phyloP scores from a whole-genome alignment of 768 basidiomycete species.

The Phaffia tasmanica region DNA sequence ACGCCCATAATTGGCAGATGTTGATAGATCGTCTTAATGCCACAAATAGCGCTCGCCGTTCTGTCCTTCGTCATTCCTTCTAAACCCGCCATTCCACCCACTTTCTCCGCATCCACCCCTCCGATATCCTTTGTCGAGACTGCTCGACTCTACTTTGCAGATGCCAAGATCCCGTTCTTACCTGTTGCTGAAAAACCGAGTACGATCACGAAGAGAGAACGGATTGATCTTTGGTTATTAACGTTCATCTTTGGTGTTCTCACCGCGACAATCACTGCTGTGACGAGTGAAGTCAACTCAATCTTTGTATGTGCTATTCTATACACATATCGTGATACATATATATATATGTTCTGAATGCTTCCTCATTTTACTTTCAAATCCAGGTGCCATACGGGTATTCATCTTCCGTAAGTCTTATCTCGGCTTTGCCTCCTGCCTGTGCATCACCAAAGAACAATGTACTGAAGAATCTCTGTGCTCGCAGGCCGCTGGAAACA shows the following conservation, averaged over 20 bases:
- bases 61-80: slow-evolving; percentile 50
- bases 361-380: too few species aligned
- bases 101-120: slow-evolving; percentile 31
- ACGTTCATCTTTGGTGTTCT: slow-evolving; percentile 53
- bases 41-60: slow-evolving; percentile 44
- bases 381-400: slow-evolving; percentile 9
- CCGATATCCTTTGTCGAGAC: slow-evolving; percentile 28
- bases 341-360: not conserved
- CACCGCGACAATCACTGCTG: slow-evolving; percentile 49
- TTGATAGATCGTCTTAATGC: too few species aligned
- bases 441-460: too few species aligned
- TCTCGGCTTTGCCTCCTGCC: too few species aligned
- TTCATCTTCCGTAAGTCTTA: not conserved
- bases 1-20: too few species aligned
- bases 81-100: slow-evolving; percentile 66
- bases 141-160: slow-evolving; percentile 36
- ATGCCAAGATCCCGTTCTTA: not conserved
- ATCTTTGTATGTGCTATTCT: not conserved
- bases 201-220: slow-evolving; percentile 55
- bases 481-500: slow-evolving; percentile 4
- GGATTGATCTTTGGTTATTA: slow-evolving; percentile 58
- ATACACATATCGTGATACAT: not conserved
- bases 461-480: too few species aligned
- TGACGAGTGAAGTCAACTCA: slow-evolving; percentile 9
- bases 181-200: slow-evolving; percentile 39